phyloP scores from a whole-genome alignment of 192 early-diverging fungal species.

The Rhizophlyctis rosea region DNA sequence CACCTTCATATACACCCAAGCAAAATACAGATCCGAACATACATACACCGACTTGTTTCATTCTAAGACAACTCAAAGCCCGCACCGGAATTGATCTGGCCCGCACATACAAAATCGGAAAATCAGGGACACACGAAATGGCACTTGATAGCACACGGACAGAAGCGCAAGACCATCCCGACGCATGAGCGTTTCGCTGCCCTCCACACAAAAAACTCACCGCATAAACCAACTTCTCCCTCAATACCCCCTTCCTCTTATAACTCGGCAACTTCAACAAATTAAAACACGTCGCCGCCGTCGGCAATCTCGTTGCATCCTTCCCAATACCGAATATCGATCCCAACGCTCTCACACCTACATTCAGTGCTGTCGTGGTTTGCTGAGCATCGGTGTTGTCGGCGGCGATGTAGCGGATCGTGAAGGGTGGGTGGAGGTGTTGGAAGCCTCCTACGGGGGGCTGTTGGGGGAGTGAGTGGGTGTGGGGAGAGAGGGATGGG shows the following conservation, averaged over 20 bases:
- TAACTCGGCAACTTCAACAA: slow-evolving; percentile 45
- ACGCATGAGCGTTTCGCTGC: no score
- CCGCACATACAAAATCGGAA: slow-evolving; percentile 3
- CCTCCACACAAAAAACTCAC: slow-evolving; percentile 15
- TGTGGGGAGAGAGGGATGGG: neutral
- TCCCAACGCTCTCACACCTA: slow-evolving; percentile 18
- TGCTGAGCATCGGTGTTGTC: neutral
- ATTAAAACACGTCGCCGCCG: slow-evolving; percentile 45
- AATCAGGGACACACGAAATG: neutral
- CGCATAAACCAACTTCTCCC: slow-evolving; percentile 37
- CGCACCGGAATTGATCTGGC: slow-evolving; percentile 33
- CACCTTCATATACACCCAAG: no score
- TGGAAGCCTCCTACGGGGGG: slow-evolving; percentile 41
- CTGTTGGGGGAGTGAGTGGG: neutral
- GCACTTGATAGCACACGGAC: no score
- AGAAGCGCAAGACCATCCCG: no score
- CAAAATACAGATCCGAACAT: no score
- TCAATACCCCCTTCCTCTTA: slow-evolving; percentile 31
- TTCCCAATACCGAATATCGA: slow-evolving; percentile 36
- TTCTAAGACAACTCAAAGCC: slow-evolving; percentile 43
- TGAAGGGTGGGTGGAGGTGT: slow-evolving; percentile 35
- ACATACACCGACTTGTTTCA: no score
- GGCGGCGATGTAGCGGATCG: slow-evolving; percentile 35
- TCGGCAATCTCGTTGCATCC: slow-evolving; percentile 36
- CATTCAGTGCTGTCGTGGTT: slow-evolving; percentile 1